Conservation (phyloP, 1,139 yeast species). For the Candida pseudoviswanathii region DNA sequence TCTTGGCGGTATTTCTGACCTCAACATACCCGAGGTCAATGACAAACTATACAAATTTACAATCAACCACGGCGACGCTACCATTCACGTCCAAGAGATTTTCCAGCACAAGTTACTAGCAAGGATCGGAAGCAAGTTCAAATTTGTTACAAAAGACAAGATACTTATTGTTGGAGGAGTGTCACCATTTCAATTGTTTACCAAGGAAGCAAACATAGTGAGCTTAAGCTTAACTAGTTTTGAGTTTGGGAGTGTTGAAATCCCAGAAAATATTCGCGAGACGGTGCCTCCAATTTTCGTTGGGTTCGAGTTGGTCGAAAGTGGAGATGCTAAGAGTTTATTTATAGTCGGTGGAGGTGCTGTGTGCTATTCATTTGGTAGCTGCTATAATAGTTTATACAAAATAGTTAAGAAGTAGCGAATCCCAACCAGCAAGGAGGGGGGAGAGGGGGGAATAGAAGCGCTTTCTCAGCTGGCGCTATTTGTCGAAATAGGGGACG, state of each 20-base stretch:
- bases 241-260: conserved; percentile 24
- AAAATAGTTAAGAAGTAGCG: conserved; percentile 8
- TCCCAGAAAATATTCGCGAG: conserved; percentile 38
- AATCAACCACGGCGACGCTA: conserved; percentile 17
- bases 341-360: conserved; percentile 71
- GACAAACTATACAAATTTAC: conserved; percentile 35
- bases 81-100: conserved; percentile 1
- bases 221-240: conserved; percentile 21
- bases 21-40: conserved; percentile 34
- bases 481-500: no score
- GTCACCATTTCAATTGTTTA: conserved; percentile 39
- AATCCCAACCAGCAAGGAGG: no score
- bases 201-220: conserved; percentile 24
- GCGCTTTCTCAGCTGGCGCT: no score
- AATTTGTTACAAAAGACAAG: conserved; percentile 24
- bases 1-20: conserved; percentile 56
- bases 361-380: conserved; percentile 83
- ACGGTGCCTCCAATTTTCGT: conserved; percentile 53
- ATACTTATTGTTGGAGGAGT: conserved; percentile 66
- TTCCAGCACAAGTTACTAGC: conserved; percentile 15
- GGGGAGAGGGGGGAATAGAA: no score
- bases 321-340: conserved; percentile 14
- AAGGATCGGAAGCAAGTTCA: conserved; percentile 52
- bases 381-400: conserved; percentile 53
- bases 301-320: conserved; percentile 52